Conservation (phyloP, 2,329 filamentous ascomycete genomes). For the Penicillium freii region DNA sequence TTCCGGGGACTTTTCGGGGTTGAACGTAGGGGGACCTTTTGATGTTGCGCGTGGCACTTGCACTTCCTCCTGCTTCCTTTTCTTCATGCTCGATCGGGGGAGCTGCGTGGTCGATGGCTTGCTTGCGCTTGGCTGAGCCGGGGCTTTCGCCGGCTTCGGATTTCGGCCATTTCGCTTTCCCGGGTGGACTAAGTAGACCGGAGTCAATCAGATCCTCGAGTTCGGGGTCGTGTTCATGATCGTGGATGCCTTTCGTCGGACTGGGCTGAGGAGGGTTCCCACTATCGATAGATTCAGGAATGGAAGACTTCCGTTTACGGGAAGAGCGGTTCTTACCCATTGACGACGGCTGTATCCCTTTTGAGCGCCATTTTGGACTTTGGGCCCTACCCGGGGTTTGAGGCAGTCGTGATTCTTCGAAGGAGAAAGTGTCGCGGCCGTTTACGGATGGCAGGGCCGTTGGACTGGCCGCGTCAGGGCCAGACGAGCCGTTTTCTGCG, state of each 20-base stretch:
- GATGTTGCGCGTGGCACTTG: slow-evolving; percentile 6
- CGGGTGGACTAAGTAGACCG: slow-evolving; percentile 22
- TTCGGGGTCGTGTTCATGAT: slow-evolving; percentile 13
- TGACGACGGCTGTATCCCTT: slow-evolving; percentile 19
- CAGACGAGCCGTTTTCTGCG: slow-evolving; percentile 15
- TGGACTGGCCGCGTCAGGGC: slow-evolving; percentile 2
- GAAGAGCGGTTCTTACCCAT: slow-evolving; percentile 33
- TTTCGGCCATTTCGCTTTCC: slow-evolving; percentile 34
- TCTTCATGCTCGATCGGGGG: slow-evolving; percentile 5
- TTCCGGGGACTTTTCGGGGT: slow-evolving; percentile 18
- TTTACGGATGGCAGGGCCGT: slow-evolving; percentile 19
- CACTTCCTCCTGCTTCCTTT: background rate
- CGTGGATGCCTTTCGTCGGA: slow-evolving; percentile 16
- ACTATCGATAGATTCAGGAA: slow-evolving; percentile 31
- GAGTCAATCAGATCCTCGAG: slow-evolving; percentile 15
- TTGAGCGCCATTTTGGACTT: slow-evolving; percentile 17
- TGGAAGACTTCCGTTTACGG: slow-evolving; percentile 37
- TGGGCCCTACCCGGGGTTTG: slow-evolving; percentile 9
- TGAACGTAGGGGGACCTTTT: slow-evolving; percentile 21
- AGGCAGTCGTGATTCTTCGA: slow-evolving; percentile 10
- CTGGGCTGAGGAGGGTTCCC: slow-evolving; percentile 20
- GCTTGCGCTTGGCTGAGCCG: slow-evolving; percentile 34
- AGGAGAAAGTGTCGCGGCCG: slow-evolving; percentile 12
- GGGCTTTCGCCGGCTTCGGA: slow-evolving; percentile 33
- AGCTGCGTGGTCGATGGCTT: slow-evolving; percentile 10